A percentile compares a stretch with the other conserved stretches of the same genome.
Conservation (phyloP, 768 basidiomycete species). For the Boletus fagicola region DNA sequence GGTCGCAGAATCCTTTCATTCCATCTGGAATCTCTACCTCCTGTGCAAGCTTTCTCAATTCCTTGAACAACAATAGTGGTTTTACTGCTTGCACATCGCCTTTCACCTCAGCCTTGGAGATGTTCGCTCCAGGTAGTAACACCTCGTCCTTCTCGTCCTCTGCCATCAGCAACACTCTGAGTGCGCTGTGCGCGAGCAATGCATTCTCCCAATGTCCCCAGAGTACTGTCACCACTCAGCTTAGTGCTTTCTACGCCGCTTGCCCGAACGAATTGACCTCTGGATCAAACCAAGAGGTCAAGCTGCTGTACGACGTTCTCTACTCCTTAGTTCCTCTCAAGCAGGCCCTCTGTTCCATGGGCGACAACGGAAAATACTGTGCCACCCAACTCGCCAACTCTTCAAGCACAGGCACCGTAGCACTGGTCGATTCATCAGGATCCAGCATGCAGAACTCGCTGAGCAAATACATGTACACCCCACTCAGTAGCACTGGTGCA, state of each 20-base stretch:
- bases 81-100: slow-evolving; percentile 61
- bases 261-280: slow-evolving; percentile 73
- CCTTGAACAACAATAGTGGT: slow-evolving; percentile 58
- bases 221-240: slow-evolving; percentile 53
- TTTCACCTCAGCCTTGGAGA: slow-evolving; percentile 57
- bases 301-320: slow-evolving; percentile 73
- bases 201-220: slow-evolving; percentile 53
- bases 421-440: slow-evolving; percentile 6
- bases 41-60: slow-evolving; percentile 58
- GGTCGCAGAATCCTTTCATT: slow-evolving; percentile 59
- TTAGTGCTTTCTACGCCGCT: slow-evolving; percentile 65
- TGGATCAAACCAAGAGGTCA: slow-evolving; percentile 46
- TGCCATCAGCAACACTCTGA: slow-evolving; percentile 51
- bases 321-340: slow-evolving; percentile 69
- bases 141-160: slow-evolving; percentile 40
- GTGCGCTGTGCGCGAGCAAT: slow-evolving; percentile 50
- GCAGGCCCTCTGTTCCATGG: slow-evolving; percentile 72
- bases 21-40: slow-evolving; percentile 58
- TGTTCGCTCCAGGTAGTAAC: slow-evolving; percentile 48
- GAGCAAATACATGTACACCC: slow-evolving; percentile 26
- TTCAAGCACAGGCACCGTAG: slow-evolving; percentile 19
- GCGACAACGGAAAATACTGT: slow-evolving; percentile 70
- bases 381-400: slow-evolving; percentile 44
- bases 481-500: slow-evolving; percentile 20
- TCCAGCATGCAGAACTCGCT: slow-evolving; percentile 18